These are phyloP conservation scores for Stephanocyclus meneghinianus DNA, from an alignment of 352 stramenopile species.

Conservation along the genomic window DNA sequence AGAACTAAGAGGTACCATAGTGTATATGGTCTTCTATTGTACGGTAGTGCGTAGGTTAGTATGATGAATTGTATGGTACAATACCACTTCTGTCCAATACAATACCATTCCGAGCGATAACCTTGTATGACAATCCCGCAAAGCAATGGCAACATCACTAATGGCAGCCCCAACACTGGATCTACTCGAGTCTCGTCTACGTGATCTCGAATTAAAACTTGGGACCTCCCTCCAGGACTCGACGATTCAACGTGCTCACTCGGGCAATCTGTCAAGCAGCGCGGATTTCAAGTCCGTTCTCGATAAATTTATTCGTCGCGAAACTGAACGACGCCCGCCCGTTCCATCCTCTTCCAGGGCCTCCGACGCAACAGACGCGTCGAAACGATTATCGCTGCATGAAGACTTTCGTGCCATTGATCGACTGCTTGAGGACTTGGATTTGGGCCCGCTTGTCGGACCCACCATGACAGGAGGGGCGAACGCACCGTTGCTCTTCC, in stretches of 20 bases:
- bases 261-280: not conserved
- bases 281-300: constrained; percentile 29
- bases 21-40: too few species aligned
- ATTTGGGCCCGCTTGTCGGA: constrained; percentile 31
- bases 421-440: constrained; percentile 38
- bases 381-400: constrained; percentile 37
- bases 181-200: constrained; percentile 36
- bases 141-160: not conserved
- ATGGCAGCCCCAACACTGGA: constrained; percentile 8
- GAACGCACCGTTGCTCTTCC: constrained; percentile 57
- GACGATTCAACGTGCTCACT: not conserved
- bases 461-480: constrained; percentile 4
- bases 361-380: constrained; percentile 1
- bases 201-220: constrained; percentile 40
- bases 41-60: too few species aligned
- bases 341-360: not conserved
- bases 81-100: too few species aligned
- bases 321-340: constrained; percentile 7
- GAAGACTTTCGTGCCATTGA: constrained; percentile 43
- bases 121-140: too few species aligned
- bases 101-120: too few species aligned
- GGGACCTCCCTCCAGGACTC: not conserved
- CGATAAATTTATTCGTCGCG: constrained; percentile 26
- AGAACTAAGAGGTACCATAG: too few species aligned
- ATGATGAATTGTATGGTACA: too few species aligned